Evolutionary conservation across 1,139 yeast species (phyloP), one percentile per base, ranked within the genome.

Genomic region (Zygoascus sp.): DNA sequence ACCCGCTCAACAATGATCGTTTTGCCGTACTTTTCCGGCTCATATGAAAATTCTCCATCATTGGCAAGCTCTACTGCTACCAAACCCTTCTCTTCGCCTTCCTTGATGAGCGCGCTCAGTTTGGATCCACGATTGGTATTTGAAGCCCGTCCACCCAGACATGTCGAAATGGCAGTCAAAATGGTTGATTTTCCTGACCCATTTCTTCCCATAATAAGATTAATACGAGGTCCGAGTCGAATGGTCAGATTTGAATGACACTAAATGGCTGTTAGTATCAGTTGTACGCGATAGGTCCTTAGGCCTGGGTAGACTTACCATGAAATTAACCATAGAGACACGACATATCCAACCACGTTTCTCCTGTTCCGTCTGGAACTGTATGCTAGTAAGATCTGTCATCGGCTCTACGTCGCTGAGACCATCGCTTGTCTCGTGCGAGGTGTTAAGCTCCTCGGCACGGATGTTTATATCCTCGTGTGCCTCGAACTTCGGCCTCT

Each of bases 131-230:
- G 76, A 58, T 84, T 84, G 0, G 98, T 92, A 48, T 81, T 89
- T n/a, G 82, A 74, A 0, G 97, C 97, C 58, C 83, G 85, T 1
- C 96, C 96, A n/a, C 98, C 98, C 8, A 92, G 69, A 5, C 96
- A 95, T 10, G 89, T 83, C 2, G 94, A 81, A 5, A 94, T 80
- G 1, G 96, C 97, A 0, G 97, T 90, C 52, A 94, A 69, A 25
- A 94, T 76, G 1, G 98, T 96, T 64, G 94, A 82, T 61, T 94
- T 94, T 27, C 99, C 99, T 28, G 95, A 83, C 2, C 99, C 99
- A 60, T 94, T 94, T 53, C 86, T 77, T 10, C 99, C 99, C 32
- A 89, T 86, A 49, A 94, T 87, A 60, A 94, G 88, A 64, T 92
- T 94, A 53, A 92, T 74, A 49, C 83, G 79, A 0, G 95, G 95